Conservation (phyloP, 257 asterid genomes). For the Solanum pinnatisectum region DNA sequence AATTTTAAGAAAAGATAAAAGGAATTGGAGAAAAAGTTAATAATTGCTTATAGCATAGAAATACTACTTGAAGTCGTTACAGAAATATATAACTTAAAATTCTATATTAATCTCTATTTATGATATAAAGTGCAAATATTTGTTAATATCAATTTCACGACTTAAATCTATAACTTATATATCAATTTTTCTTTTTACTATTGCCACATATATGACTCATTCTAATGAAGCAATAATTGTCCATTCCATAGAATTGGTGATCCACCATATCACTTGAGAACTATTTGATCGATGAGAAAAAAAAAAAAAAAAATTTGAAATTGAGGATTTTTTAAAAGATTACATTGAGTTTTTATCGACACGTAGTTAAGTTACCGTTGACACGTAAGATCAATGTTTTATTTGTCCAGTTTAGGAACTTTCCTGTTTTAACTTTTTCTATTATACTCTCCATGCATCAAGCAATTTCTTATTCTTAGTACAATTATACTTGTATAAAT, state of each 20-base stretch:
- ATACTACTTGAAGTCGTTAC: no score
- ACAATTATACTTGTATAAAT: neutral
- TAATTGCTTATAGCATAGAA: neutral
- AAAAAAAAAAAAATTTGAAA: accelerated
- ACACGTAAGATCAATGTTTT: neutral
- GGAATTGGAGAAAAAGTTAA: neutral
- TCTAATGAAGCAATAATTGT: no score
- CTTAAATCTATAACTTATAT: no score
- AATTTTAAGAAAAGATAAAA: no score
- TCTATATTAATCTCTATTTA: no score
- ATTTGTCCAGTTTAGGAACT: neutral
- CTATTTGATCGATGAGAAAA: neutral
- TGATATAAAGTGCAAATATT: no score
- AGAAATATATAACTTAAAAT: no score
- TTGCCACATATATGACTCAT: neutral
- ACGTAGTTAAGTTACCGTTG: neutral
- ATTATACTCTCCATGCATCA: neutral
- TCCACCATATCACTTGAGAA: neutral
- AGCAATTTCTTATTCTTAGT: neutral
- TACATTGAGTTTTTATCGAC: neutral
- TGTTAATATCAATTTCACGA: no score
- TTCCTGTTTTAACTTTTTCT: neutral
- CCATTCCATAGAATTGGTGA: neutral
- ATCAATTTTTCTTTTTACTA: neutral
- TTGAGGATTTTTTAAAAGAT: accelerated